Percentiles rank a stretch among this genome's conserved stretches.
phyloP scores from a whole-genome alignment of 495 filamentous ascomycete genomes.

The Recurvomyces mirabilis region DNA sequence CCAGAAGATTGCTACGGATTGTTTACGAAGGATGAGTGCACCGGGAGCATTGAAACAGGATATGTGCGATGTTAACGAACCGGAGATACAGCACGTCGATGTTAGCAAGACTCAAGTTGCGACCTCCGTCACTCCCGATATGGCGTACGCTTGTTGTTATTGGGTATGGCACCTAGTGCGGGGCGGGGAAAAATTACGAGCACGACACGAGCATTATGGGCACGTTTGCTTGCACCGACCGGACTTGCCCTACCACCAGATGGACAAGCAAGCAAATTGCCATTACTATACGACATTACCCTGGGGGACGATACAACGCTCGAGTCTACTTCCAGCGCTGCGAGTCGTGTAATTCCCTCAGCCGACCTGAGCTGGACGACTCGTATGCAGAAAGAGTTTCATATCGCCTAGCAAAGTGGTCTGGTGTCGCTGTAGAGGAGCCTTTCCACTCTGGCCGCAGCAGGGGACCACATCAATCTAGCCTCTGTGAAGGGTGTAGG shows the following conservation, averaged over 20 bases:
- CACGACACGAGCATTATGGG: constrained; percentile 29
- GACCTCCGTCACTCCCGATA: too few species aligned
- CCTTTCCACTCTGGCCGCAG: constrained; percentile 23
- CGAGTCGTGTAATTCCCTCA: constrained; percentile 26
- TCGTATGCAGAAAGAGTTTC: constrained; percentile 41
- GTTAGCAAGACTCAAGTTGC: too few species aligned
- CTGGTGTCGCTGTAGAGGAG: constrained; percentile 31
- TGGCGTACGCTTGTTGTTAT: too few species aligned
- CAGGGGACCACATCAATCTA: constrained; percentile 32
- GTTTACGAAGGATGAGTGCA: too few species aligned
- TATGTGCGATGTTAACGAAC: too few species aligned
- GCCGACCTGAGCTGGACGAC: constrained; percentile 30
- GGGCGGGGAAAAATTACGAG: too few species aligned
- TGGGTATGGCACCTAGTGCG: too few species aligned
- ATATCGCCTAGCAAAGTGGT: constrained; percentile 42
- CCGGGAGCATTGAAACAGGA: too few species aligned
- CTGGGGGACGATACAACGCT: constrained; percentile 34
- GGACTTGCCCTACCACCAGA: constrained; percentile 17
- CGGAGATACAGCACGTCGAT: too few species aligned
- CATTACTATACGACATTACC: constrained; percentile 37
- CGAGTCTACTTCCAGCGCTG: constrained; percentile 39
- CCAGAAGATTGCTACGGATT: too few species aligned
- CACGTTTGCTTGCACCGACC: constrained; percentile 28
- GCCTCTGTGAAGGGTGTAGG: constrained; percentile 41
- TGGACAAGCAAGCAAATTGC: constrained; percentile 37